Conservation (phyloP, 192 early-diverging fungal genomes). For the Entomortierella lignicola region DNA sequence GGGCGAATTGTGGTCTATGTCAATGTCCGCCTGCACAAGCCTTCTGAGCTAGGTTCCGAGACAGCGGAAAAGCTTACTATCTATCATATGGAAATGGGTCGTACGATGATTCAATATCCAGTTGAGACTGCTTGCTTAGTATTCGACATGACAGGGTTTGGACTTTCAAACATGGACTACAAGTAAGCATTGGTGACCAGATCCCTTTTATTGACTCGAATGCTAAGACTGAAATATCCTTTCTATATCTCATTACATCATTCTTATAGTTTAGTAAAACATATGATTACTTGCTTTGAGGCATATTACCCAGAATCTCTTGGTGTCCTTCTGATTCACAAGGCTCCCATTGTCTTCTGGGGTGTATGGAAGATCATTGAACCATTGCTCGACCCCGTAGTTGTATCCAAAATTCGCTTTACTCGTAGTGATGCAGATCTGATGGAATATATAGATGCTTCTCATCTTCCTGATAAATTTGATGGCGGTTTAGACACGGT, state of each 20-base stretch:
- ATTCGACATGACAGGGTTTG: conserved; percentile 58
- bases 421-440: conserved; percentile 71
- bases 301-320: conserved; percentile 93
- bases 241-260: neutral
- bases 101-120: conserved; percentile 70
- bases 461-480: conserved; percentile 66
- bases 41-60: conserved; percentile 69
- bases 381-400: conserved; percentile 91
- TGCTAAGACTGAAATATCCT: too few species aligned
- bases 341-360: conserved; percentile 91
- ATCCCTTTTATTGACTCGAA: too few species aligned
- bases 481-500: conserved; percentile 63
- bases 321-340: conserved; percentile 83
- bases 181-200: conserved; percentile 1
- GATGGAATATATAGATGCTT: conserved; percentile 68
- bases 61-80: conserved; percentile 74
- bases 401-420: conserved; percentile 88
- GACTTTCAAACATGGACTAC: conserved; percentile 56
- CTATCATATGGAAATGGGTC: conserved; percentile 79
- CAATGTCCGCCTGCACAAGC: conserved; percentile 63
- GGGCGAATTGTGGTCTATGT: conserved; percentile 63
- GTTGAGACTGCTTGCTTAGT: conserved; percentile 65
- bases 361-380: conserved; percentile 87
- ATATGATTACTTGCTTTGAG: conserved; percentile 83
- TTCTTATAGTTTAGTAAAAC: conserved; percentile 65